Evolutionary conservation across 2,329 filamentous ascomycete genomes (phyloP).

Genomic region (Xylaria sp.): DNA sequence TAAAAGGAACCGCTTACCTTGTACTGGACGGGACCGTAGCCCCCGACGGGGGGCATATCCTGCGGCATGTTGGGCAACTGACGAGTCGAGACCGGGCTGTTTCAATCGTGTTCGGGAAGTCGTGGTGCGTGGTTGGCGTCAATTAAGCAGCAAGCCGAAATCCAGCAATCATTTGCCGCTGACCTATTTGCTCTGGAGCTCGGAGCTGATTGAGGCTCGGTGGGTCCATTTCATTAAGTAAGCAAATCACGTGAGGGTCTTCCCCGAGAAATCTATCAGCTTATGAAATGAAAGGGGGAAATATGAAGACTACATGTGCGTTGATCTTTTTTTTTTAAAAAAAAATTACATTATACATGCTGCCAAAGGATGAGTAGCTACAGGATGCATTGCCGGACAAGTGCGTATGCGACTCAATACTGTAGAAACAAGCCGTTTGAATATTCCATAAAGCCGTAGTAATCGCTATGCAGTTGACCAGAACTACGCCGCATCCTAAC

Average conservation of each 20-base stretch:
- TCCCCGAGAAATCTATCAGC: not conserved
- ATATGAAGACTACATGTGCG: not conserved
- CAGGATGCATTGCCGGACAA: not conserved
- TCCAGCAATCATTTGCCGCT: conserved; percentile 22
- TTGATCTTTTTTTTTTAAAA: not conserved
- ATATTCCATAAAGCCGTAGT: conserved; percentile 19
- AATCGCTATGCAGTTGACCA: conserved; percentile 39
- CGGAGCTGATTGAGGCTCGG: not conserved
- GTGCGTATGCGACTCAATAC: conserved; percentile 5
- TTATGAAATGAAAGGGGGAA: not conserved
- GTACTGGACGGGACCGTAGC: conserved; percentile 97
- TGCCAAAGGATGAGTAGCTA: conserved; percentile 2
- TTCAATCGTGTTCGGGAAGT: not conserved
- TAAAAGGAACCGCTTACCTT: conserved; percentile 72
- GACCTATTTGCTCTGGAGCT: conserved; percentile 1
- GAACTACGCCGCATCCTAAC: conserved; percentile 22
- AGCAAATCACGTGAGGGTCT: conserved; percentile 27
- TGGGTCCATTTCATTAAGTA: conserved; percentile 23
- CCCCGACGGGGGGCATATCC: conserved; percentile 95
- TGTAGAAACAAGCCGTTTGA: conserved; percentile 20
- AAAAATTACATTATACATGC: conserved; percentile 14
- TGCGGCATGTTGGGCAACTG: conserved; percentile 79
- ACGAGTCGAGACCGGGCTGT: not conserved
- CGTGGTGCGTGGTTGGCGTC: conserved; percentile 9
- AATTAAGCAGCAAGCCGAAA: conserved; percentile 13